Evolutionary conservation across 2,329 filamentous ascomycete species (phyloP).

Genomic region (Ascosphaera pollenicola): DNA sequence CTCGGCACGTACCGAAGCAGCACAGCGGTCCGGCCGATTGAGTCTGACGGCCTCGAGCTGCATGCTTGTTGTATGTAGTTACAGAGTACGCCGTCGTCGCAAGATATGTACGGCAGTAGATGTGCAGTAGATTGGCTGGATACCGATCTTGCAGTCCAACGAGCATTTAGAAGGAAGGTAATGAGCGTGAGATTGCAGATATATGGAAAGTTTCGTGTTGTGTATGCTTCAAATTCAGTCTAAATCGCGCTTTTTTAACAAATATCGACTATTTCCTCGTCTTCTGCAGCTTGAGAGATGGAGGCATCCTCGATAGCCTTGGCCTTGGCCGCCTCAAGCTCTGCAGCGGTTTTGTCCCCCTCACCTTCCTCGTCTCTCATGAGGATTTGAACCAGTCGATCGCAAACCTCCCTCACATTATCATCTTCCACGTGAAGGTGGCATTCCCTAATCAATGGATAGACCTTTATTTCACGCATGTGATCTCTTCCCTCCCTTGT

Average conservation of each 20-base stretch:
- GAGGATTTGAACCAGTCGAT: conserved; percentile 71
- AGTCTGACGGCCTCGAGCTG: too few relatives aligned
- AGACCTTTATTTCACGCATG: conserved; percentile 58
- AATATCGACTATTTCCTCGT: conserved; percentile 23
- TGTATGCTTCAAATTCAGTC: background rate
- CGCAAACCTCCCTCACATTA: conserved; percentile 60
- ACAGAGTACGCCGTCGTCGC: too few relatives aligned
- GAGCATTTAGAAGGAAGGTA: too few relatives aligned
- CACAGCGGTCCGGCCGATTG: too few relatives aligned
- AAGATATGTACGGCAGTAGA: too few relatives aligned
- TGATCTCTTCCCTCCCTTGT: conserved; percentile 52
- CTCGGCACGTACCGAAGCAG: too few relatives aligned
- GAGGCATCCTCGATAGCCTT: conserved; percentile 13
- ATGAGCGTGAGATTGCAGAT: too few relatives aligned
- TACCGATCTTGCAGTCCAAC: too few relatives aligned
- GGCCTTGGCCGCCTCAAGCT: conserved; percentile 17
- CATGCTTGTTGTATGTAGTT: too few relatives aligned
- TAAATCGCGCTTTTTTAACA: conserved; percentile 13
- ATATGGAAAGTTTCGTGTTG: too few relatives aligned
- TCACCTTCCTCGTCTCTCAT: conserved; percentile 56
- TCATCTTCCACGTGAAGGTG: conserved; percentile 62
- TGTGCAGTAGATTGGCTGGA: too few relatives aligned
- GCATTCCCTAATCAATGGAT: conserved; percentile 71
- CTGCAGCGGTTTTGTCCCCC: conserved; percentile 13
- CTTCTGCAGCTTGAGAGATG: conserved; percentile 16